phyloP scores from a whole-genome alignment of 768 basidiomycete species.

The Coprinopsis cinerea region DNA sequence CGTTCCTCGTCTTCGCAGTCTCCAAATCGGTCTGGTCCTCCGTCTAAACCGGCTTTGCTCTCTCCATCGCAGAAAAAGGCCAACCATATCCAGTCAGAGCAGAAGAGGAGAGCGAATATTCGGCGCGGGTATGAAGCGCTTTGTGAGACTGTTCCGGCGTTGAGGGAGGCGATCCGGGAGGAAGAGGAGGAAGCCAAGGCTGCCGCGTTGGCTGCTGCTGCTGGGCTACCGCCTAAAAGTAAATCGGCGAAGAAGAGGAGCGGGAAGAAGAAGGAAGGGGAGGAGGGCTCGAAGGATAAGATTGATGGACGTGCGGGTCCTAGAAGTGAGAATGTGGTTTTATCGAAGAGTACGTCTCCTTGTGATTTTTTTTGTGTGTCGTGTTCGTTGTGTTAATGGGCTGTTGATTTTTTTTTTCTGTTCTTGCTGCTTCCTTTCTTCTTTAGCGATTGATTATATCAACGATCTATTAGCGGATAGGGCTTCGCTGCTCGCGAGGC shows the following conservation, averaged over 20 bases:
- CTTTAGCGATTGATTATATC: conserved; percentile 91
- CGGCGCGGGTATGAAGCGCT: conserved; percentile 84
- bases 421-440: conserved; percentile 5
- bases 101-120: conserved; percentile 90
- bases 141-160: conserved; percentile 75
- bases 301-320: conserved; percentile 84
- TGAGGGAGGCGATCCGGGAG: conserved; percentile 72
- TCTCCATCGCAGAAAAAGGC: conserved; percentile 86
- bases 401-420: too few relatives aligned
- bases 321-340: conserved; percentile 83
- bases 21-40: conserved; percentile 1
- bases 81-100: conserved; percentile 91
- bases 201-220: conserved; percentile 16
- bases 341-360: conserved; percentile 71
- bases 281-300: conserved; percentile 51
- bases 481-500: conserved; percentile 47
- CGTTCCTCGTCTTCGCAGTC: conserved; percentile 2
- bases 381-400: too few relatives aligned
- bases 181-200: conserved; percentile 54
- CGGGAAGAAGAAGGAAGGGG: conserved; percentile 43
- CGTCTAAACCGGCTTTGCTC: conserved; percentile 46
- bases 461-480: conserved; percentile 59
- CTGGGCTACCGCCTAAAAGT: conserved; percentile 14
- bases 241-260: conserved; percentile 24
- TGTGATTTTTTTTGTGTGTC: conserved; percentile 3